phyloP scores from a whole-genome alignment of 805 yeast genomes.

The Sungouiella blattae region DNA sequence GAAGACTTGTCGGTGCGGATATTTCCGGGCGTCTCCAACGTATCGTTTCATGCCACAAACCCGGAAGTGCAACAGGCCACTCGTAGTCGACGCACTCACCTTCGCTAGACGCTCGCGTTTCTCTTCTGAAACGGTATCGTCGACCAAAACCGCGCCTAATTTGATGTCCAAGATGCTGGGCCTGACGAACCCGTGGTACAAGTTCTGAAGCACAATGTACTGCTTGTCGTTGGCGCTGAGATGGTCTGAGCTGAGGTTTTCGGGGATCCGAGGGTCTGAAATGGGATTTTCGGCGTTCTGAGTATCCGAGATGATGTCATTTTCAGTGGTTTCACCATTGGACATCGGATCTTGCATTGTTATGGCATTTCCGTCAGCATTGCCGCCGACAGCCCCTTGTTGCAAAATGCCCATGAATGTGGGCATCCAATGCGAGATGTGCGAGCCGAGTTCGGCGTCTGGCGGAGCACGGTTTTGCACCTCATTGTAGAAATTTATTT shows the following conservation, averaged over 20 bases:
- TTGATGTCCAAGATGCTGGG: constrained; percentile 85
- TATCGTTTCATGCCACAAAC: constrained; percentile 84
- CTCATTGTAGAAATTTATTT: constrained; percentile 67
- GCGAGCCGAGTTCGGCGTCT: constrained; percentile 26
- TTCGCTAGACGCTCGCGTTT: constrained; percentile 57
- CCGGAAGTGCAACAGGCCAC: constrained; percentile 71
- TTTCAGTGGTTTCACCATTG: not conserved
- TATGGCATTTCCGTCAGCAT: not conserved
- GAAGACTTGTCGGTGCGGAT: constrained; percentile 9
- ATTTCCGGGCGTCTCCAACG: constrained; percentile 5
- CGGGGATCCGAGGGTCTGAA: too few species aligned
- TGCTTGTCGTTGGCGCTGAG: constrained; percentile 13
- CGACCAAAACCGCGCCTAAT: constrained; percentile 70
- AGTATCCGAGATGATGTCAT: not conserved
- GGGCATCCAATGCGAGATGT: constrained; percentile 59
- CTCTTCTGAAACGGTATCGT: constrained; percentile 45
- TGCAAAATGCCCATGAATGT: constrained; percentile 56
- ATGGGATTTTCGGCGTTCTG: not conserved
- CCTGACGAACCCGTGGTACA: constrained; percentile 52
- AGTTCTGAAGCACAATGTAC: constrained; percentile 69
- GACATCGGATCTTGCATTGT: not conserved
- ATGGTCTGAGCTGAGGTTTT: too few species aligned
- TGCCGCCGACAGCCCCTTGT: constrained; percentile 29
- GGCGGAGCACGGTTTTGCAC: constrained; percentile 14
- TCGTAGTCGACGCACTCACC: constrained; percentile 73